Base-by-base conservation (phyloP, 2,329 filamentous ascomycete genomes). In the Nigrograna mackinnonii region DNA sequence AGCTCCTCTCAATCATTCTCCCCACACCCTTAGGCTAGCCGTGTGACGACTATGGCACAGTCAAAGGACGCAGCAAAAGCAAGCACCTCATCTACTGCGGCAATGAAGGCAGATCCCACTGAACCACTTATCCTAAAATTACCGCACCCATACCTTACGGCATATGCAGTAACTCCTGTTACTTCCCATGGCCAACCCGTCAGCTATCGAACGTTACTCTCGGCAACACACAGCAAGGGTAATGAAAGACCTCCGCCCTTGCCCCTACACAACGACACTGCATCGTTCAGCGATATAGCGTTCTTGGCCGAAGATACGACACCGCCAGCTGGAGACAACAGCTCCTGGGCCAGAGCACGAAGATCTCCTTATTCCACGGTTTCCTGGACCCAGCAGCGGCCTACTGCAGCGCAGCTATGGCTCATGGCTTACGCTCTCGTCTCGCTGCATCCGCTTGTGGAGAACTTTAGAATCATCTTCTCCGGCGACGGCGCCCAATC, bases 361-460 rank as follows among this genome's bases (percentile, higher is more conserved):
- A 67, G 75, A 52, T 69, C 70, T 20, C 72, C 73, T 5, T 61
- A 66, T 30, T 64, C 71, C 3, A 64, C 57, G 5, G 64, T 77
- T 41, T 64, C 68, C 39, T 78, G 75, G 75, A 54, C 55, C 24
- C 60, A 55, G 6, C 55, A 58, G 18, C 41, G 61, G n/a, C 75
- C 75, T 34, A 64, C 70, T 22, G 54, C 75, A 21, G 71, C 65
- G 2, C 73, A 77, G 48, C 57, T 75, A 13, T 78, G 75, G 75
- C 70, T 75, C 35, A 58, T 76, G 18, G 50, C 74, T 16, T 74
- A 78, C 46, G 69, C 70, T 4, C 64, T 77, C 42, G 69, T 73
- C 31, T 67, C 73, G 12, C 60, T 68, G 14, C 65, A 74, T 32
- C 72, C 73, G 20, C 59, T 71, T 13, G 59, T 68, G 16, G 75